Base-by-base conservation (phyloP, 805 yeast genomes). In the Yamadazyma ubonensis region DNA sequence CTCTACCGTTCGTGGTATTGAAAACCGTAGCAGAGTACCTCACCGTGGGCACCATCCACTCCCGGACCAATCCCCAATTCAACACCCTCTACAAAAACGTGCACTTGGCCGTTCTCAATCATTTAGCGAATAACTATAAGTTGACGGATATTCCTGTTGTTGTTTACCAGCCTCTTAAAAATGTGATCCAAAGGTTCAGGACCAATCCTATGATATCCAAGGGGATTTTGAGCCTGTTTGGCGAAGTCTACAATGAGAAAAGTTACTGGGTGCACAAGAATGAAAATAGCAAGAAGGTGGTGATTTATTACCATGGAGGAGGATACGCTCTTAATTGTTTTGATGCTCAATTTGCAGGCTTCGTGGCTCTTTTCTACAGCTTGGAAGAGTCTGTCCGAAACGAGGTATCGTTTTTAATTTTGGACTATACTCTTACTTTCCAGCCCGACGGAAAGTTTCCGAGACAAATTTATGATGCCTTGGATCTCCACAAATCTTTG, bases 301-400 rank as follows among this genome's bases (percentile, higher is more conserved):
- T 69, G 8, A 43, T 69, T 14, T 69, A 53, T 33, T 43, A 54
- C 6, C 74, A 69, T 43, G 73, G 74, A 11, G 74, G 74, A 2
- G 70, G 71, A 6, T 67, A 21, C 33, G 48, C 46, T 1, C 40
- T 47, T 17, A 35, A 53, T 46, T 60, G 53, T 34, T 44, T 64
- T 29, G 63, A 63, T 1, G 38, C 49, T 23, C 74, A 68, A 40
- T 30, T 66, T 19, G 58, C 59, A 34, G 50, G 61, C 0, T 16
- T 64, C 6, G 40, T 67, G 12, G 46, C 62, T 5, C 47, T 63
- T 5, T 56, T 63, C 42, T 48, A 50, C 27, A 52, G 66, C 11
- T 39, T 67, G 16, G 55, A 59, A 2, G 46, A 36, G 5, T 26
- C 29, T 5, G 20, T 49, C 54, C 30, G 45, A 7, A 35, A 41